Percentiles rank a stretch among this genome's conserved stretches.
phyloP scores from a whole-genome alignment of 192 early-diverging fungal species.

The Spizellomyces sp. region DNA sequence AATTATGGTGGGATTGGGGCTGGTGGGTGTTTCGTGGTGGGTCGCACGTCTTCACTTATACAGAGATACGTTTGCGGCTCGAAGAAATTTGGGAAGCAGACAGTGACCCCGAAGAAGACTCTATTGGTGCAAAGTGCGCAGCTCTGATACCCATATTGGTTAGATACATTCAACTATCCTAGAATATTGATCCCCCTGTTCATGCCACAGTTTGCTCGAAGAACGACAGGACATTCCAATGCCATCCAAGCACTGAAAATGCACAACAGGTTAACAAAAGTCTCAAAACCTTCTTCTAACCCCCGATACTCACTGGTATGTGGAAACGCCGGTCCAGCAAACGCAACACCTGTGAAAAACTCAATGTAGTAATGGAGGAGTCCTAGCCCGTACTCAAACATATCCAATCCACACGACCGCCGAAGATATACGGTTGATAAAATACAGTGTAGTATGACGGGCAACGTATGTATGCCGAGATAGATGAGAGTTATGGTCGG shows the following conservation, averaged over 20 bases:
- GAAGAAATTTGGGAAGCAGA: too few species aligned
- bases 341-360: background rate
- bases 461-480: background rate
- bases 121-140: too few species aligned
- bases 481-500: background rate
- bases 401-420: background rate
- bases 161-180: too few species aligned
- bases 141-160: too few species aligned
- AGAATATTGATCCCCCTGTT: too few species aligned
- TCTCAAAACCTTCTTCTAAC: too few species aligned
- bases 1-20: too few species aligned
- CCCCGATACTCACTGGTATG: background rate
- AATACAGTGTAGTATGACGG: background rate
- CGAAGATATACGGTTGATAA: background rate
- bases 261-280: background rate
- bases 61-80: too few species aligned
- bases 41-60: too few species aligned
- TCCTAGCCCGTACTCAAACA: background rate
- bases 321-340: background rate
- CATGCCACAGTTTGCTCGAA: background rate
- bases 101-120: too few species aligned
- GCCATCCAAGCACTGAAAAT: background rate
- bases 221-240: constrained; percentile 3
- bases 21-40: too few species aligned
- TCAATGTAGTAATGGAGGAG: constrained; percentile 2